A percentile compares a stretch with the other conserved stretches of the same genome.
phyloP scores from a whole-genome alignment of 495 filamentous ascomycete species.

The Beverwykella pulmonaria region DNA sequence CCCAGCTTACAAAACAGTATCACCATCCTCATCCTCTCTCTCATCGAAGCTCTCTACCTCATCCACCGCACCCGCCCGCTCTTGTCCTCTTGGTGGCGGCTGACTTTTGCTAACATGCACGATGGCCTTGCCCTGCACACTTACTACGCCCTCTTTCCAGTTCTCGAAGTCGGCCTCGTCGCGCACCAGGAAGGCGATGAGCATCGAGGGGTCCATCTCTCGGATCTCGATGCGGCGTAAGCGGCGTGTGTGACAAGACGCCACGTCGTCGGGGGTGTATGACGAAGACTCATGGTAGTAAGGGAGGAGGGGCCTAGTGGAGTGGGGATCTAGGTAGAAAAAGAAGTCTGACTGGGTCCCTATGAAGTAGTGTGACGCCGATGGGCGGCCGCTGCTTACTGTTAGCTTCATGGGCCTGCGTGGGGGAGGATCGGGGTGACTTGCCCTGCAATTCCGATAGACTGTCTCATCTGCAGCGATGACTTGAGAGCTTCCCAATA shows the following conservation, averaged over 20 bases:
- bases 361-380: slow-evolving; percentile 94
- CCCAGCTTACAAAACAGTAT: not conserved
- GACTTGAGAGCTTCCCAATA: slow-evolving; percentile 89
- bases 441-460: slow-evolving; percentile 94
- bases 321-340: slow-evolving; percentile 96
- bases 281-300: slow-evolving; percentile 53
- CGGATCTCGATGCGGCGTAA: slow-evolving; percentile 78
- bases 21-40: slow-evolving; percentile 53
- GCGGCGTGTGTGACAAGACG: slow-evolving; percentile 84
- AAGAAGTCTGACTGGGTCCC: slow-evolving; percentile 87
- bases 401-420: slow-evolving; percentile 6
- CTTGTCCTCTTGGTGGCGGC: slow-evolving; percentile 57
- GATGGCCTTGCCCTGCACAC: slow-evolving; percentile 77
- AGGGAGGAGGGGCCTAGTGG: slow-evolving; percentile 69
- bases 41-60: slow-evolving; percentile 88
- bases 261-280: slow-evolving; percentile 72
- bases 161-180: slow-evolving; percentile 80
- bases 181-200: slow-evolving; percentile 91
- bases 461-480: slow-evolving; percentile 80
- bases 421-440: slow-evolving; percentile 37
- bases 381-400: slow-evolving; percentile 75
- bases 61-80: slow-evolving; percentile 74
- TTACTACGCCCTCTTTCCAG: slow-evolving; percentile 71
- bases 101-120: slow-evolving; percentile 76
- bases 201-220: slow-evolving; percentile 98